Evolutionary conservation across 164 flowering plant genomes (phyloP).

Genomic region (Stephania yunnanensis): DNA sequence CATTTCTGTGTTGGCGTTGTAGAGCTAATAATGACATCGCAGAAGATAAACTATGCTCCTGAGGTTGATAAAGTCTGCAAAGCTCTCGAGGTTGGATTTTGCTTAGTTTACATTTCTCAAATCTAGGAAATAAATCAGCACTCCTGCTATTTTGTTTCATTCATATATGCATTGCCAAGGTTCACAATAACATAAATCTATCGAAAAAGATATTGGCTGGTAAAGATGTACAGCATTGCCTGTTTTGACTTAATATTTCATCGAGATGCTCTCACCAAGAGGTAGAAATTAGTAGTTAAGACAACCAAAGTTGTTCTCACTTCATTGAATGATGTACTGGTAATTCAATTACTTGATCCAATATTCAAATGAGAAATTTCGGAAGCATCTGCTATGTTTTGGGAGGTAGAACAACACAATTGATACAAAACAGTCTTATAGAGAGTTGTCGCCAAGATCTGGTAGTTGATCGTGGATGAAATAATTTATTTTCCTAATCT

Average conservation of each 20-base stretch:
- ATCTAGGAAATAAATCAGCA: background rate
- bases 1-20: constrained; percentile 88
- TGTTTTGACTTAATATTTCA: background rate
- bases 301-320: background rate
- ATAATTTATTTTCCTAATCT: too few relatives aligned
- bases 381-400: background rate
- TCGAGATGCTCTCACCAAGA: background rate
- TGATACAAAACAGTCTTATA: too few relatives aligned
- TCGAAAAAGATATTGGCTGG: background rate
- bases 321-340: background rate
- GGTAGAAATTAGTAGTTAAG: too few relatives aligned
- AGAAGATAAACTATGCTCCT: constrained; percentile 80
- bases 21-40: constrained; percentile 90
- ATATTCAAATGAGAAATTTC: too few relatives aligned
- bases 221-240: too few relatives aligned
- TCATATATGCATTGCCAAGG: background rate
- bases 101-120: background rate
- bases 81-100: constrained; percentile 85
- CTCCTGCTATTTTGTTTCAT: background rate
- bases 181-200: background rate
- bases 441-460: too few relatives aligned
- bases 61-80: constrained; percentile 98
- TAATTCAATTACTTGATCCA: background rate
- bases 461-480: too few relatives aligned
- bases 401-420: too few relatives aligned